Conservation (phyloP, 139 green algal species). For the Choricystis sp. region DNA sequence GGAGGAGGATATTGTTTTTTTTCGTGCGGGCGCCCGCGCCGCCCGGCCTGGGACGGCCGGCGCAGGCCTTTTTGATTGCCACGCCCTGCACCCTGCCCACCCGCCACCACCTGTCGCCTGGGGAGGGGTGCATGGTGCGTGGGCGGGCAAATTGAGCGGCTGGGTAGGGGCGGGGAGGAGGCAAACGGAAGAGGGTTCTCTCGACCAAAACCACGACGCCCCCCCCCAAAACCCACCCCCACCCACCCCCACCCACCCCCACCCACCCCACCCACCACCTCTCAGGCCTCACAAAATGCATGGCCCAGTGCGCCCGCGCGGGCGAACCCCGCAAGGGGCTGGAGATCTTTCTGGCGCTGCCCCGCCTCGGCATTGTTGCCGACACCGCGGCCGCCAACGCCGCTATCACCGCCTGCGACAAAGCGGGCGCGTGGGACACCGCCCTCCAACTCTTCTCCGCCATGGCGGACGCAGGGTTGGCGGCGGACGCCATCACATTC, state of each 20-base stretch:
- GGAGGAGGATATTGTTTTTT: not conserved
- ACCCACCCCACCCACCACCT: not conserved
- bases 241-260: constrained; percentile 52
- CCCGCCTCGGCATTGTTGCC: constrained; percentile 38
- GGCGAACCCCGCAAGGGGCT: constrained; percentile 69
- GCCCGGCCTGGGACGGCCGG: no score
- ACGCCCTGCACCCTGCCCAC: constrained; percentile 87
- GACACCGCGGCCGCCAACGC: constrained; percentile 83
- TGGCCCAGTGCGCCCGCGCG: constrained; percentile 63
- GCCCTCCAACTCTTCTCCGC: constrained; percentile 42
- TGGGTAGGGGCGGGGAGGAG: no score
- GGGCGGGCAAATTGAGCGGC: no score
- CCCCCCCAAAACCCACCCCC: constrained; percentile 81
- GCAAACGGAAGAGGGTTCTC: no score
- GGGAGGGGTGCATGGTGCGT: no score
- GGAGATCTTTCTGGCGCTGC: constrained; percentile 57
- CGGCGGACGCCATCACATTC: constrained; percentile 75
- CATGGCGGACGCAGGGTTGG: constrained; percentile 48
- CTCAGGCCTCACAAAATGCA: constrained; percentile 72
- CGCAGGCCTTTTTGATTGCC: no score
- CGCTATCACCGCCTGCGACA: constrained; percentile 74
- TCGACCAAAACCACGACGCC: no score
- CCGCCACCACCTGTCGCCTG: no score
- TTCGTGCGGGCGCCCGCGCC: not conserved
- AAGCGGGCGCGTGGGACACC: constrained; percentile 2